These are phyloP conservation scores for Raphanus hybrid DNA, from an alignment of 441 rosid species.

Conservation along the genomic window DNA sequence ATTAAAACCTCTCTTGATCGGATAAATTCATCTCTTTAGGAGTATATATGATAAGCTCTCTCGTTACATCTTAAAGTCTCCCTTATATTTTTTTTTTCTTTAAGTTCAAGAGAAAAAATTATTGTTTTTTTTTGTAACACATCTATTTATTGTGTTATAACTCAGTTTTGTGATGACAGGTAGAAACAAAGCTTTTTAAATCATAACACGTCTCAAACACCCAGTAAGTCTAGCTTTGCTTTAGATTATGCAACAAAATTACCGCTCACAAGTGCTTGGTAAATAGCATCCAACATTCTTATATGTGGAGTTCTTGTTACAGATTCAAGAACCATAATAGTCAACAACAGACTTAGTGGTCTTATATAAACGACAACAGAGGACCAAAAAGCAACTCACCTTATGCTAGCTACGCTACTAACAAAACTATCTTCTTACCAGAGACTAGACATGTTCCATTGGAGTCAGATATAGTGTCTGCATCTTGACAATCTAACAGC, in stretches of 20 bases:
- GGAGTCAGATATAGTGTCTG: neutral
- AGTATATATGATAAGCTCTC: neutral
- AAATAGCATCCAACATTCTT: neutral
- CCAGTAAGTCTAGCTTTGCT: neutral
- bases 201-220: neutral
- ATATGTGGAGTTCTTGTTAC: neutral
- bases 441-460: neutral
- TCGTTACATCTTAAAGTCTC: neutral
- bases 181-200: neutral
- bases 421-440: neutral
- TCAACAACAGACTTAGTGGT: constrained; percentile 1
- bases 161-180: neutral
- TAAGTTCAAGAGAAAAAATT: too few relatives aligned
- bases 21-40: too few relatives aligned
- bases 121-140: too few relatives aligned
- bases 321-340: neutral
- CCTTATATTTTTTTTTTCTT: neutral
- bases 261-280: constrained; percentile 2
- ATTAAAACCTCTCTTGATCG: neutral
- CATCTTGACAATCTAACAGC: neutral
- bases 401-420: neutral
- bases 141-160: neutral
- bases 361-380: constrained; percentile 1
- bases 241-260: neutral
- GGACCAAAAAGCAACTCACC: neutral